These are phyloP conservation scores for Cordyceps fumosorosea DNA, from an alignment of 2,329 filamentous ascomycete species.

Conservation along the genomic window DNA sequence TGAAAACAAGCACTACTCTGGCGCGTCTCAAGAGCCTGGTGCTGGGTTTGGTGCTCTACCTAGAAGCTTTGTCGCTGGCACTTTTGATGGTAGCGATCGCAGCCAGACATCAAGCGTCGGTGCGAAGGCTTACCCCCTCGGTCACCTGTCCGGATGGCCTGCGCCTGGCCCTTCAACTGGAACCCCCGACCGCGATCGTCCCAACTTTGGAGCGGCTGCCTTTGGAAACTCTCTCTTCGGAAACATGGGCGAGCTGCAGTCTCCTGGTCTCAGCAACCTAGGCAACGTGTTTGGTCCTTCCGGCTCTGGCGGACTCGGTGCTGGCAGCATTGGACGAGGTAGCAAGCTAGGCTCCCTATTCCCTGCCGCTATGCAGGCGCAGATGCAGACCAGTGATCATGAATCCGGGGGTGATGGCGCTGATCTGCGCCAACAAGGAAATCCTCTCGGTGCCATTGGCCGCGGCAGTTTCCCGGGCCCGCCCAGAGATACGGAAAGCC, in stretches of 20 bases:
- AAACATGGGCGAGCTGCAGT: conserved; percentile 70
- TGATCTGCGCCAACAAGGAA: conserved; percentile 55
- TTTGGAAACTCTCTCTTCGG: conserved; percentile 79
- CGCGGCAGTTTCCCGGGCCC: conserved; percentile 51
- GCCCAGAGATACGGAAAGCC: conserved; percentile 52
- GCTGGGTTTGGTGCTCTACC: conserved; percentile 48
- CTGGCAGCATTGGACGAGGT: conserved; percentile 64
- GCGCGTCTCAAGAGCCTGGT: conserved; percentile 29
- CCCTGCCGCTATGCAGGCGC: conserved; percentile 80
- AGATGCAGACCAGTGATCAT: conserved; percentile 72
- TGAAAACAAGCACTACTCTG: conserved; percentile 42
- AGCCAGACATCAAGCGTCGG: conserved; percentile 90
- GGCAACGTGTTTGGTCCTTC: conserved; percentile 64
- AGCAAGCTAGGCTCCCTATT: conserved; percentile 87
- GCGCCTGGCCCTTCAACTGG: conserved; percentile 51
- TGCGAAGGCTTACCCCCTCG: conserved; percentile 65
- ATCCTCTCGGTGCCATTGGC: conserved; percentile 61
- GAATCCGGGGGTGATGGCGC: conserved; percentile 51
- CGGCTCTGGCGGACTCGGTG: conserved; percentile 45
- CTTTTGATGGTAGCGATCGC: conserved; percentile 70
- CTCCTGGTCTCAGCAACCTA: conserved; percentile 61
- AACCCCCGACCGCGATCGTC: conserved; percentile 60
- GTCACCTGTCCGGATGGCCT: conserved; percentile 57
- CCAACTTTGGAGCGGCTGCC: conserved; percentile 44
- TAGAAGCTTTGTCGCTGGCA: conserved; percentile 44